A percentile compares a stretch with the other conserved stretches of the same genome.
Conservation (phyloP, 1,139 yeast genomes). For the Pichia sp. region DNA sequence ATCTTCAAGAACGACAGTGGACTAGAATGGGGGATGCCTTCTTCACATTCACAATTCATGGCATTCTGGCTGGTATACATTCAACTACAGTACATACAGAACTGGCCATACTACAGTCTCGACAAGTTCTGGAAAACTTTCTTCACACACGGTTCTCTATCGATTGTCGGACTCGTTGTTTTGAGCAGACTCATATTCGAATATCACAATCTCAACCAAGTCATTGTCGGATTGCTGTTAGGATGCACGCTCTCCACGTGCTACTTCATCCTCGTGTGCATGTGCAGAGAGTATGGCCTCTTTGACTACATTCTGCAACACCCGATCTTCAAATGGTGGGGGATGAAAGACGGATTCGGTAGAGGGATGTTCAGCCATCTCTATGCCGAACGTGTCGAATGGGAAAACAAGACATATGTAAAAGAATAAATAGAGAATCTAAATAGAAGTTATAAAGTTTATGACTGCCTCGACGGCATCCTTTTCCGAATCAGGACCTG, state of each 20-base stretch:
- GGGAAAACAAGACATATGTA: constrained; percentile 19
- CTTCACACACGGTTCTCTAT: neutral
- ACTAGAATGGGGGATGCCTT: constrained; percentile 82
- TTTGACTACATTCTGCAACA: constrained; percentile 57
- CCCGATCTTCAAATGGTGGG: constrained; percentile 44
- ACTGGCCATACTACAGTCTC: constrained; percentile 12
- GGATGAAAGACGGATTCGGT: constrained; percentile 49
- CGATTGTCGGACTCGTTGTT: constrained; percentile 45
- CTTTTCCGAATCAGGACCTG: constrained; percentile 28
- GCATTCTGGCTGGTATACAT: constrained; percentile 76
- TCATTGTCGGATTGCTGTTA: constrained; percentile 63
- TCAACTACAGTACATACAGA: constrained; percentile 48
- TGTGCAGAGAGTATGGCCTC: constrained; percentile 58
- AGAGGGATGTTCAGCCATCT: constrained; percentile 18
- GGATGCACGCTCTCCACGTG: constrained; percentile 60
- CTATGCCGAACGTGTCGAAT: constrained; percentile 24
- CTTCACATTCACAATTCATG: constrained; percentile 96
- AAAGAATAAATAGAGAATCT: neutral
- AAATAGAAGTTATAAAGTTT: constrained; percentile 15
- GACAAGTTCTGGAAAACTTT: constrained; percentile 14
- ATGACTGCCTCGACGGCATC: constrained; percentile 18
- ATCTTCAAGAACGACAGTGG: constrained; percentile 30
- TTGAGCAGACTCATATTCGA: constrained; percentile 74
- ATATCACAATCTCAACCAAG: constrained; percentile 77
- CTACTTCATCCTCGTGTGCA: constrained; percentile 54